These are phyloP conservation scores for Ascochyta rabiei DNA, from an alignment of 2,329 filamentous ascomycete genomes.

Conservation along the genomic window DNA sequence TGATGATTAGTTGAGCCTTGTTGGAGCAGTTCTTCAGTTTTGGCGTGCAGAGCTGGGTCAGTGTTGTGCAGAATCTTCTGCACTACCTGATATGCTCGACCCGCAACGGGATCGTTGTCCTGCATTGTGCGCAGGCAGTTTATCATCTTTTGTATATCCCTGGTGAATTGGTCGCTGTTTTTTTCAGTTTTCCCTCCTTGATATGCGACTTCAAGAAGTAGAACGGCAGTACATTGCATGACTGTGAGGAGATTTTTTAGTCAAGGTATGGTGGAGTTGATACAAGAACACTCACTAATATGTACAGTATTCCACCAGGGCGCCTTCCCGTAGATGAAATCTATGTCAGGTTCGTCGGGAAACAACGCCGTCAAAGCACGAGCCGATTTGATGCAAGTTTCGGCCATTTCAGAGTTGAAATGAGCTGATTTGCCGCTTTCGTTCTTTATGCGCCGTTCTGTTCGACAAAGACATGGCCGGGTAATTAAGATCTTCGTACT, in stretches of 20 bases:
- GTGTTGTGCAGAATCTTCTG: slow-evolving; percentile 24
- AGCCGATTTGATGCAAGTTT: slow-evolving; percentile 45
- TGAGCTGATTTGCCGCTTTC: slow-evolving; percentile 34
- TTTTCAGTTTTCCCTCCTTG: slow-evolving; percentile 33
- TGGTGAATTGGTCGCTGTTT: slow-evolving; percentile 32
- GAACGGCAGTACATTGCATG: slow-evolving; percentile 47
- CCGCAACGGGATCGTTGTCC: slow-evolving; percentile 34
- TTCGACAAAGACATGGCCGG: slow-evolving; percentile 45
- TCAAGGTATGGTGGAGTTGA: accelerated
- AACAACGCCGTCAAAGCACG: slow-evolving; percentile 40
- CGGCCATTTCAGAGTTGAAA: slow-evolving; percentile 42
- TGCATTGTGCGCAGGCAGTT: slow-evolving; percentile 44
- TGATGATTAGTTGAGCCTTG: neutral
- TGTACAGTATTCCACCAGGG: slow-evolving; percentile 53
- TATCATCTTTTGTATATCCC: slow-evolving; percentile 41
- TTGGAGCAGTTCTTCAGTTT: slow-evolving; percentile 20
- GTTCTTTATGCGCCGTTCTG: slow-evolving; percentile 28
- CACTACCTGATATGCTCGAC: slow-evolving; percentile 36
- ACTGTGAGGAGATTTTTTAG: slow-evolving; percentile 19
- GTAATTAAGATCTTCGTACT: slow-evolving; percentile 45
- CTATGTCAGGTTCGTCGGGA: slow-evolving; percentile 34
- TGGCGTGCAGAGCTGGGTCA: slow-evolving; percentile 19
- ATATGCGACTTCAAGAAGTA: slow-evolving; percentile 48
- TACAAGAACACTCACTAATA: slow-evolving; percentile 24
- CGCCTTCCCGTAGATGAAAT: slow-evolving; percentile 36